Evolutionary conservation across 139 green algal genomes (phyloP).

Genomic region (Chlamydomonas sp.): DNA sequence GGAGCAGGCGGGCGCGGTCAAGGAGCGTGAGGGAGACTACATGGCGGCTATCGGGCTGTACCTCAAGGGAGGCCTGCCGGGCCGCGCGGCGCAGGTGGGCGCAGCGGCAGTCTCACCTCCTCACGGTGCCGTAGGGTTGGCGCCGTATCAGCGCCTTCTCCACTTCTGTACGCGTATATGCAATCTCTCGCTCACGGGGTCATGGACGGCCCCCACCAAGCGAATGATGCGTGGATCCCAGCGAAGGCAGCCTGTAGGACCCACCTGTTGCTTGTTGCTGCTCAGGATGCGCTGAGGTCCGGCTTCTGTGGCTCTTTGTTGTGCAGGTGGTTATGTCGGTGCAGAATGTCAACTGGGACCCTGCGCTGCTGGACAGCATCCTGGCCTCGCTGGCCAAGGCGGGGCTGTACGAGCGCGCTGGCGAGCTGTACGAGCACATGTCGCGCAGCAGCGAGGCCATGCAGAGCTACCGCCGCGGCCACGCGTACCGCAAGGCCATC

Average conservation of each 20-base stretch:
- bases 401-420: slow-evolving; percentile 72
- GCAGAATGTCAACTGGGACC: slow-evolving; percentile 54
- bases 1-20: slow-evolving; percentile 73
- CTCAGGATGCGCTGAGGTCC: too few species aligned
- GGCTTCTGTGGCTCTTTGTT: too few species aligned
- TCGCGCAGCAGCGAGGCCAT: slow-evolving; percentile 61
- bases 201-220: not conserved
- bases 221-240: too few species aligned
- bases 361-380: slow-evolving; percentile 71
- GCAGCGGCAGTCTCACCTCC: not conserved
- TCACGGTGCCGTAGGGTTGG: too few species aligned
- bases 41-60: slow-evolving; percentile 82
- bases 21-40: slow-evolving; percentile 78
- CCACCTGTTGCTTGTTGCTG: not conserved
- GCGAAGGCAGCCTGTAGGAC: too few species aligned
- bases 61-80: slow-evolving; percentile 80
- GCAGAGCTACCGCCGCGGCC: slow-evolving; percentile 53
- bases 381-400: slow-evolving; percentile 62
- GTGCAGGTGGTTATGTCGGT: slow-evolving; percentile 54
- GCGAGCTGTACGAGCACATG: slow-evolving; percentile 79
- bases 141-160: too few species aligned
- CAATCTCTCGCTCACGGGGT: not conserved
- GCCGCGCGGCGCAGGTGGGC: slow-evolving; percentile 71
- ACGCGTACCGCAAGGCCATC: slow-evolving; percentile 66
- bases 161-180: too few species aligned